Conservation (phyloP, 2,329 filamentous ascomycete species). For the Cytospora chrysosperma region DNA sequence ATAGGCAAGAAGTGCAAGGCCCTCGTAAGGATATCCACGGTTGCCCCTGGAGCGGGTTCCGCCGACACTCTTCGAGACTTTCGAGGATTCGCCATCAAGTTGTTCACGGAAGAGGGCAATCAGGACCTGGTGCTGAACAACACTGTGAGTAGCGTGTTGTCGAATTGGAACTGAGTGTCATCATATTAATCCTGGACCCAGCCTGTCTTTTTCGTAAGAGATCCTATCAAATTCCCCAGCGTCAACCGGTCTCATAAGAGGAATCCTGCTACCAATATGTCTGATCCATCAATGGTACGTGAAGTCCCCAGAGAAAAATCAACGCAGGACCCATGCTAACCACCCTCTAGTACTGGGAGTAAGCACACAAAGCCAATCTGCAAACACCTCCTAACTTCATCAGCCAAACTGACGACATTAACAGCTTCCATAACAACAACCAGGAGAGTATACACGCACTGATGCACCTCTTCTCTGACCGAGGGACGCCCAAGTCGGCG, state of each 20-base stretch:
- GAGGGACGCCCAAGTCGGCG: slow-evolving; percentile 54
- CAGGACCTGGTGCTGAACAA: slow-evolving; percentile 73
- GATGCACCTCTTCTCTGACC: slow-evolving; percentile 58
- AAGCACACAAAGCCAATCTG: neutral
- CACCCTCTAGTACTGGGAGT: neutral
- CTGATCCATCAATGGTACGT: slow-evolving; percentile 44
- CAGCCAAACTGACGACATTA: neutral
- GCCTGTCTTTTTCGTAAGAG: slow-evolving; percentile 73
- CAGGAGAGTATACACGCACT: slow-evolving; percentile 57
- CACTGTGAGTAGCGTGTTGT: slow-evolving; percentile 40
- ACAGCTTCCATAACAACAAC: slow-evolving; percentile 51
- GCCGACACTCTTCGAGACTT: slow-evolving; percentile 71
- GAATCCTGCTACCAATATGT: slow-evolving; percentile 67
- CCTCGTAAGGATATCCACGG: slow-evolving; percentile 70
- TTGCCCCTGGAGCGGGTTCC: slow-evolving; percentile 71
- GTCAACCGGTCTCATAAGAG: slow-evolving; percentile 76
- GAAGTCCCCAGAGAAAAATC: neutral
- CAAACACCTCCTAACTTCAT: too few species aligned
- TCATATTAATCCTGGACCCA: neutral
- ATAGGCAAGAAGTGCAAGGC: slow-evolving; percentile 69
- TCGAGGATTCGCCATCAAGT: slow-evolving; percentile 71
- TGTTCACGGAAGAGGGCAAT: slow-evolving; percentile 72
- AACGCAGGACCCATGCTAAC: neutral
- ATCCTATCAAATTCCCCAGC: slow-evolving; percentile 70
- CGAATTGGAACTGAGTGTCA: too few species aligned